Evolutionary conservation across 2,329 filamentous ascomycete species (phyloP).

Genomic region (Aspergillus sojae): DNA sequence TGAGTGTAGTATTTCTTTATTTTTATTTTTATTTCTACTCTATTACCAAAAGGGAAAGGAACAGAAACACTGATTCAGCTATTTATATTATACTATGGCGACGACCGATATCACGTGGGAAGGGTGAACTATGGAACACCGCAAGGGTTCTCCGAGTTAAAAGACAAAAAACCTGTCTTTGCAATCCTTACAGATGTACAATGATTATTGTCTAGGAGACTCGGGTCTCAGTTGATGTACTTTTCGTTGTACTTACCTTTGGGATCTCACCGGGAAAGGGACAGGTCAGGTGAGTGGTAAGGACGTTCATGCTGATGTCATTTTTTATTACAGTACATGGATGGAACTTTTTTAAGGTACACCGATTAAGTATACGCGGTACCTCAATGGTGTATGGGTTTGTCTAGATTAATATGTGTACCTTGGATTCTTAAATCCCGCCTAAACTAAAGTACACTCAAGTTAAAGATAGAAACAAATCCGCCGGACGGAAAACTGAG

Average conservation of each 20-base stretch:
- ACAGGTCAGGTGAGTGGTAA: neutral
- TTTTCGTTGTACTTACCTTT: neutral
- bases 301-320: slow-evolving; percentile 1
- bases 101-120: neutral
- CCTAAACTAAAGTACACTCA: neutral
- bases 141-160: neutral
- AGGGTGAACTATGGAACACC: neutral
- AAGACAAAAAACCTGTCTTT: neutral
- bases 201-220: neutral
- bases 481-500: neutral
- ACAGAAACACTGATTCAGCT: too few relatives aligned
- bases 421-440: neutral
- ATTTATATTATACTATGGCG: too few relatives aligned
- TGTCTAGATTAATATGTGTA: neutral
- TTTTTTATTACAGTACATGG: neutral
- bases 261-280: neutral
- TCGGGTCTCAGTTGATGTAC: neutral
- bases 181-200: neutral
- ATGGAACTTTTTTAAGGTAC: neutral
- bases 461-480: slow-evolving; percentile 6
- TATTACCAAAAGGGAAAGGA: too few relatives aligned
- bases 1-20: neutral
- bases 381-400: neutral
- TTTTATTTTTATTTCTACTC: neutral
- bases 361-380: neutral